Evolutionary conservation across 148 eudicot species (phyloP), one percentile per base, ranked within the genome.

Genomic region (Hydrangea macrophylla): DNA sequence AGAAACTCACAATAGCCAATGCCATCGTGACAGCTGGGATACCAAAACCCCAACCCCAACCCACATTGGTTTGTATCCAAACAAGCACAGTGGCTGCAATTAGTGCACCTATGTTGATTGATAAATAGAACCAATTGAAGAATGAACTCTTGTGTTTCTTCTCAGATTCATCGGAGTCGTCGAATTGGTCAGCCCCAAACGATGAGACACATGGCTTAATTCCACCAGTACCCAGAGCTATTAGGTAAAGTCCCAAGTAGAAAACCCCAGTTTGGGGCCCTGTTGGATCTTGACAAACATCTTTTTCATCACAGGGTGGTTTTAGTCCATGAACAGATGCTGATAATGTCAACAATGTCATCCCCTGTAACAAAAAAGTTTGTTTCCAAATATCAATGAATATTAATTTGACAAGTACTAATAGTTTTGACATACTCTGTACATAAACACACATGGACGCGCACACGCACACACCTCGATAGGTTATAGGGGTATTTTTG

Each of bases 201-300:
- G 75, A 65, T 5, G 75, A 72, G 15, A 72, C 75, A 9, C 75
- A 72, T 2, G 75, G n/a, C n/a, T n/a, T n/a, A n/a, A n/a, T n/a
- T n/a, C n/a, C n/a, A n/a, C n/a, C n/a, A n/a, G n/a, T n/a, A 70
- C 33, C 75, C 1, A 72, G 70, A 26, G 75, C 75, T 7, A 72
- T 72, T 44, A 64, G 51, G 58, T 72, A 72, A 2, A 72, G 75
- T 22, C 63, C 69, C 53, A 57, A 2, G 44, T 55, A 72, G 9
- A 50, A 64, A 27, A 64, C 50, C 2, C 45, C 37, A 1, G 70
- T 26, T 64, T 72, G 69, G 28, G 23, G 27, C 17, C 54, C 54
- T 3, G 64, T 72, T 26, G 75, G 55, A 27, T n/a, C n/a, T n/a
- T 64, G 75, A 54, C 75, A 72, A 11, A 50, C 30, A 28, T 42